phyloP scores from a whole-genome alignment of 2,329 filamentous ascomycete genomes.

The Didymella pinodella region DNA sequence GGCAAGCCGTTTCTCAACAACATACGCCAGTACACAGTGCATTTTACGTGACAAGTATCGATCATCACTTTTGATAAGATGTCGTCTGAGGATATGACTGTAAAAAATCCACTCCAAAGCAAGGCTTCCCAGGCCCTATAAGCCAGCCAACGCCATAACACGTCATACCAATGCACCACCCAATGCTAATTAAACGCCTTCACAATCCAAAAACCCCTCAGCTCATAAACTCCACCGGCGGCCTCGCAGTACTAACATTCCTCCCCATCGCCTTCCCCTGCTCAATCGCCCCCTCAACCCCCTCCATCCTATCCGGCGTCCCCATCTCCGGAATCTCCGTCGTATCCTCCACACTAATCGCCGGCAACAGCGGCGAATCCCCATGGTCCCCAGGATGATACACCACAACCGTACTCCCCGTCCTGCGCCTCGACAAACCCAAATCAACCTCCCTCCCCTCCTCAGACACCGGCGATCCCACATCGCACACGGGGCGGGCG shows the following conservation, averaged over 20 bases:
- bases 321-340: constrained; percentile 57
- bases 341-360: constrained; percentile 70
- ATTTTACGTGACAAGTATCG: no score
- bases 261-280: constrained; percentile 47
- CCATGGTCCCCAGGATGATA: constrained; percentile 70
- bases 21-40: no score
- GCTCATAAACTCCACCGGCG: constrained; percentile 52
- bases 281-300: constrained; percentile 47
- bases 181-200: constrained; percentile 30
- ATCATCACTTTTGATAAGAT: neutral
- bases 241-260: constrained; percentile 46
- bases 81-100: neutral
- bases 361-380: constrained; percentile 65
- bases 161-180: constrained; percentile 22
- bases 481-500: constrained; percentile 42
- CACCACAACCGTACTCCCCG: constrained; percentile 67
- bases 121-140: neutral
- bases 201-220: constrained; percentile 19
- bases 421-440: constrained; percentile 38
- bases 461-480: constrained; percentile 34
- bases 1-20: no score
- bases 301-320: constrained; percentile 53
- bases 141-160: constrained; percentile 37
- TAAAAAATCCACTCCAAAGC: no score
- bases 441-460: constrained; percentile 19